A percentile compares a stretch with the other conserved stretches of the same genome.
Evolutionary conservation across 169 alveolate species (phyloP).

Genomic region (Plasmodium coatneyi): DNA sequence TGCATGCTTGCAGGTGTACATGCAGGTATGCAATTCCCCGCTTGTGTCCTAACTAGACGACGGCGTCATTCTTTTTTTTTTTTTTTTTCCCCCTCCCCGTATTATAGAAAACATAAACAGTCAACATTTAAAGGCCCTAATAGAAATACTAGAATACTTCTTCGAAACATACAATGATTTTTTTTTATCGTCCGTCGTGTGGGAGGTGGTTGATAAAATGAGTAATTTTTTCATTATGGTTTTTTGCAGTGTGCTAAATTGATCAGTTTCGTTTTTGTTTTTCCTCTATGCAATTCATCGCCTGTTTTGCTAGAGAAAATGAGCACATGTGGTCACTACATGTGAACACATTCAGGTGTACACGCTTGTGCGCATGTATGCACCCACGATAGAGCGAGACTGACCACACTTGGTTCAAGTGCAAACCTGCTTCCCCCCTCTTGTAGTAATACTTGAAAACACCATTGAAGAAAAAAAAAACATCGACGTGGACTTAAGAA

Average conservation of each 20-base stretch:
- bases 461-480: constrained; percentile 66
- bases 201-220: constrained; percentile 75
- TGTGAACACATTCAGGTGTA: background rate
- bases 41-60: background rate
- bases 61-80: background rate
- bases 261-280: background rate
- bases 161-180: constrained; percentile 62
- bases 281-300: background rate
- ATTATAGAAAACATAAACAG: constrained; percentile 36
- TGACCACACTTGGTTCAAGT: background rate
- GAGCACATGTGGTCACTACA: background rate
- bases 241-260: background rate
- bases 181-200: constrained; percentile 63
- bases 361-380: background rate
- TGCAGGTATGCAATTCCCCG: background rate
- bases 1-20: background rate
- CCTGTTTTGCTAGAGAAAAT: background rate
- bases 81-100: background rate
- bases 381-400: background rate
- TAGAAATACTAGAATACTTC: constrained; percentile 60
- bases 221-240: constrained; percentile 46
- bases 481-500: constrained; percentile 52
- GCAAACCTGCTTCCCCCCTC: background rate
- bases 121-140: constrained; percentile 55
- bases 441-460: constrained; percentile 56